Percentiles rank a stretch among this genome's conserved stretches.
These are phyloP conservation scores for Takakia lepidozioides DNA, from an alignment of 225 moss, liverwort and hornwort genomes.

Conservation along the genomic window DNA sequence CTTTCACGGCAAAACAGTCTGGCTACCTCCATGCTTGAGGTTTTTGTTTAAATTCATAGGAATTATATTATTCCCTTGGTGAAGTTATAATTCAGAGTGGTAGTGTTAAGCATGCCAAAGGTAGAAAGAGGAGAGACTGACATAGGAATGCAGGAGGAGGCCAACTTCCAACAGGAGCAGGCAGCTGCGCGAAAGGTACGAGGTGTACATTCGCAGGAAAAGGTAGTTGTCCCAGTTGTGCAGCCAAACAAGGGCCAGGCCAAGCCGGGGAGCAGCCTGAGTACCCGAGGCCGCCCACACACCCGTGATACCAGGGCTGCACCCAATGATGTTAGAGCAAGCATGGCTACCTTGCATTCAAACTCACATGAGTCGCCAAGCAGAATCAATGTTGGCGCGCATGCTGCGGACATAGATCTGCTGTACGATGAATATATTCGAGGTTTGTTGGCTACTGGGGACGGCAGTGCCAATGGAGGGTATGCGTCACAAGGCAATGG, in stretches of 20 bases:
- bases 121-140: too few relatives aligned
- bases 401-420: slow-evolving; percentile 45
- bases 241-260: slow-evolving; percentile 8
- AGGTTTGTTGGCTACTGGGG: slow-evolving; percentile 48
- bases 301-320: slow-evolving; percentile 12
- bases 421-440: slow-evolving; percentile 75
- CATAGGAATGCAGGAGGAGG: slow-evolving; percentile 52
- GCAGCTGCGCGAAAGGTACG: slow-evolving; percentile 40
- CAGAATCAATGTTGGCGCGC: slow-evolving; percentile 18
- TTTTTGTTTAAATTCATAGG: too few relatives aligned
- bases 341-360: slow-evolving; percentile 4
- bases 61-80: too few relatives aligned
- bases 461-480: slow-evolving; percentile 13
- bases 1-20: too few relatives aligned
- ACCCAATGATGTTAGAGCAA: slow-evolving; percentile 3
- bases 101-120: too few relatives aligned
- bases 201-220: slow-evolving; percentile 32
- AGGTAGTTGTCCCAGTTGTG: slow-evolving; percentile 16
- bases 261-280: slow-evolving; percentile 28
- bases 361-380: slow-evolving; percentile 2
- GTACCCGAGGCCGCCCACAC: slow-evolving; percentile 20
- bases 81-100: too few relatives aligned
- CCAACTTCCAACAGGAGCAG: slow-evolving; percentile 42
- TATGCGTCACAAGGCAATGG: slow-evolving; percentile 12
- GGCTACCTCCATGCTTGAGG: too few relatives aligned